Evolutionary conservation across 495 filamentous ascomycete species (phyloP).

Genomic region (Tuber borchii): DNA sequence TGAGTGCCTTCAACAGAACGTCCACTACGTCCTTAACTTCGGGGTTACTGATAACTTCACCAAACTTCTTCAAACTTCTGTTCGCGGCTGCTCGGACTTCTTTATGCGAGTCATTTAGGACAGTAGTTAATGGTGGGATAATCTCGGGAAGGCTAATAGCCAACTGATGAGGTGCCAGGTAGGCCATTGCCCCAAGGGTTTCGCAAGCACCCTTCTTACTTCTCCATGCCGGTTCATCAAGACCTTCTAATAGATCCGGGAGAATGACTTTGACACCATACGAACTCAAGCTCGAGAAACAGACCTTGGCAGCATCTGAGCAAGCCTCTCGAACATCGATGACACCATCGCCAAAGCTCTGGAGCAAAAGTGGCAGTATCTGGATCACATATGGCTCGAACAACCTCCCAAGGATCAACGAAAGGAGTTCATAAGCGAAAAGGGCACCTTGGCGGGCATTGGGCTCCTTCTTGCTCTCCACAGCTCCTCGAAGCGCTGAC

Average conservation of each 20-base stretch:
- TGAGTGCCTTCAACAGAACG: slow-evolving; percentile 89
- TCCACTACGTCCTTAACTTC: slow-evolving; percentile 87
- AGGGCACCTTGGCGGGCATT: slow-evolving; percentile 83
- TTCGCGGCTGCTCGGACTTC: slow-evolving; percentile 89
- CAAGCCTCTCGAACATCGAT: slow-evolving; percentile 87
- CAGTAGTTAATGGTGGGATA: slow-evolving; percentile 86
- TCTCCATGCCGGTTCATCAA: slow-evolving; percentile 93
- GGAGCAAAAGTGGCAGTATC: slow-evolving; percentile 82
- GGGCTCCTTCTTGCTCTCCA: slow-evolving; percentile 86
- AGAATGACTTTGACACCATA: slow-evolving; percentile 93
- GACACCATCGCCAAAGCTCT: slow-evolving; percentile 80
- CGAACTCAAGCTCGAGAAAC: slow-evolving; percentile 85
- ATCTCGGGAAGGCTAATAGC: slow-evolving; percentile 89
- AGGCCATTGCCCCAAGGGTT: slow-evolving; percentile 93
- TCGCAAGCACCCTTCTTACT: slow-evolving; percentile 98
- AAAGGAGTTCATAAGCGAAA: slow-evolving; percentile 82
- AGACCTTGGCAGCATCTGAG: slow-evolving; percentile 85
- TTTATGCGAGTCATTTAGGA: slow-evolving; percentile 96
- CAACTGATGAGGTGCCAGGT: slow-evolving; percentile 88
- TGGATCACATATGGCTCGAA: slow-evolving; percentile 97
- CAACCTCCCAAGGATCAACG: slow-evolving; percentile 71
- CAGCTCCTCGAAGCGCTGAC: slow-evolving; percentile 64
- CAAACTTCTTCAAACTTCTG: slow-evolving; percentile 90
- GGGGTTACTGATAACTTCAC: slow-evolving; percentile 95
- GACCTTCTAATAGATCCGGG: slow-evolving; percentile 82